Conservation (phyloP, 192 early-diverging fungal genomes). For the Dissophora ornata region DNA sequence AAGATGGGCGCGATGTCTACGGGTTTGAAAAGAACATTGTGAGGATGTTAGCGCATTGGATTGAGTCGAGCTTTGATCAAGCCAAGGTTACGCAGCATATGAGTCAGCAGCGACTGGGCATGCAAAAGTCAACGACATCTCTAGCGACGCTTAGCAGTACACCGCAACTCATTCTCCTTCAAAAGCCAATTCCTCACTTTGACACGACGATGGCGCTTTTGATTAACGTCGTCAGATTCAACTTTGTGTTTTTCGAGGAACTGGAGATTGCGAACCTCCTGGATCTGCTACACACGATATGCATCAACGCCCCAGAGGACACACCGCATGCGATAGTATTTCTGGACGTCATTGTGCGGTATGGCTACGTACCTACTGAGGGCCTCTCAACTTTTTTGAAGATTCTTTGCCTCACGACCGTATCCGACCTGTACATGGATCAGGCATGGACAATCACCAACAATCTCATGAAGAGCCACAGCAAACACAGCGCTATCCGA, state of each 20-base stretch:
- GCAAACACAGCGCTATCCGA: conserved; percentile 66
- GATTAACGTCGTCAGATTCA: conserved; percentile 63
- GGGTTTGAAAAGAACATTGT: conserved; percentile 70
- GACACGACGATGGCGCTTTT: conserved; percentile 62
- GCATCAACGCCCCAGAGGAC: conserved; percentile 58
- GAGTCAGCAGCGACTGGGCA: conserved; percentile 46
- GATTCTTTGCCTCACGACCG: conserved; percentile 60
- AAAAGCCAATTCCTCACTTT: conserved; percentile 56
- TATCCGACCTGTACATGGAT: conserved; percentile 47
- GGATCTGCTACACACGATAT: conserved; percentile 57
- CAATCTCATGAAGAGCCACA: conserved; percentile 72
- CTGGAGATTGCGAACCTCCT: conserved; percentile 61
- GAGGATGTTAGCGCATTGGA: conserved; percentile 61
- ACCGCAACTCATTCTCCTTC: conserved; percentile 41
- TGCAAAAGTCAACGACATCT: conserved; percentile 54
- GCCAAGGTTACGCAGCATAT: conserved; percentile 48
- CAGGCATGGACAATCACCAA: conserved; percentile 68
- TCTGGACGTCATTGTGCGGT: conserved; percentile 67
- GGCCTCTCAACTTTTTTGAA: conserved; percentile 61
- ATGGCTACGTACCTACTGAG: conserved; percentile 61
- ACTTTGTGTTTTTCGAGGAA: conserved; percentile 69
- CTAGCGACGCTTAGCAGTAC: conserved; percentile 47
- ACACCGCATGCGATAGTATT: conserved; percentile 59
- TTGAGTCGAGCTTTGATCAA: conserved; percentile 57
- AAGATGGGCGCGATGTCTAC: conserved; percentile 67